Conservation (phyloP, 345 rosid species). For the Gossypium australe region DNA sequence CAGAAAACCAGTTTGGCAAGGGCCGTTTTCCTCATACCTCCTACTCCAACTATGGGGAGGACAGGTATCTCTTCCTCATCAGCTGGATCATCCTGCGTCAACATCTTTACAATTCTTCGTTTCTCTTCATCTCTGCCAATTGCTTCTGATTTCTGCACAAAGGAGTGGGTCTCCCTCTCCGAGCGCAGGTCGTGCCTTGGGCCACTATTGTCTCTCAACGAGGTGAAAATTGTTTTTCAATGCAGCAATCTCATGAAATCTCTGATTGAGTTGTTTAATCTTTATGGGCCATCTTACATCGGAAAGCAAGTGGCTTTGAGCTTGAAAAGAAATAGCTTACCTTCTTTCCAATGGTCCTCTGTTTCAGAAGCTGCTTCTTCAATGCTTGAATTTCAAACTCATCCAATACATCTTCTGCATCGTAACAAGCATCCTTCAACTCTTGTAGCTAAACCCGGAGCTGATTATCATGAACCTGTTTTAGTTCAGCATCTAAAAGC, state of each 20-base stretch:
- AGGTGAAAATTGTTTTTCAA: not conserved
- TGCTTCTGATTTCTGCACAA: not conserved
- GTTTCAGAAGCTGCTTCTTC: not conserved
- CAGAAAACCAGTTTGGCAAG: not conserved
- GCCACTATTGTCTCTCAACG: not conserved
- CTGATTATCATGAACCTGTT: not conserved
- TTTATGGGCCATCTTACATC: not conserved
- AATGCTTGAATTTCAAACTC: not conserved
- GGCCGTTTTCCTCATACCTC: not conserved
- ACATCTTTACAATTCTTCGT: not conserved
- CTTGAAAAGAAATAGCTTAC: not conserved
- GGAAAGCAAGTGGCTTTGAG: not conserved
- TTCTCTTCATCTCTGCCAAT: not conserved
- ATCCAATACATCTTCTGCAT: conserved; percentile 1
- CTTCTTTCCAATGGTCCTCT: not conserved
- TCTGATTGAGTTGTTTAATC: not conserved
- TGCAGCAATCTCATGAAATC: not conserved
- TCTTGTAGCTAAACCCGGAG: not conserved
- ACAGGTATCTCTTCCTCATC: not conserved
- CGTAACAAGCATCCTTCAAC: not conserved
- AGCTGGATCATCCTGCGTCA: not conserved
- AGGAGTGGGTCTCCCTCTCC: not conserved
- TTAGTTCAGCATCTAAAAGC: not conserved
- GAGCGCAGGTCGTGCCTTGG: not conserved
- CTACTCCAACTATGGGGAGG: not conserved